Base-by-base conservation (phyloP, 2,329 filamentous ascomycete species). In the Colletotrichum tropicale region DNA sequence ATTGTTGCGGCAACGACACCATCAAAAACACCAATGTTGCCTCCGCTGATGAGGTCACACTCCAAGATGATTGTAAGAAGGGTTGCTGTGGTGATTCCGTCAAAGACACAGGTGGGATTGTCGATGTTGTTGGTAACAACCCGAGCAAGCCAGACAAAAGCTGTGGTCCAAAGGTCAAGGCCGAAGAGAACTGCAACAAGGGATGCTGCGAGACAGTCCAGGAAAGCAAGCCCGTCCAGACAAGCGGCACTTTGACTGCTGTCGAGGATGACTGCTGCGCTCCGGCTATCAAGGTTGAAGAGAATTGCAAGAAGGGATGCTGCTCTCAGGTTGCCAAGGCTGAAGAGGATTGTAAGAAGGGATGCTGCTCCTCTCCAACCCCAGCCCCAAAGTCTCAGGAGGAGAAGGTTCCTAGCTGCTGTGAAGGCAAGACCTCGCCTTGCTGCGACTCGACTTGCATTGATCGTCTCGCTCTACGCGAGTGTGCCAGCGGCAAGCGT, bases 381-480 rank as follows among this genome's bases (percentile, higher is more conserved):
- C 32, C 24, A 3, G 10, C 6, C 15, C 32, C 24, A 58, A 38
- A 8, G 10, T 9, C 12, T 21, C n/a, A 64, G 5, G 30, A 36
- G 1, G 64, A 72, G 5, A 56, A 67, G 15, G 52, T 43, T 10
- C 80, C 79, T 21, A 79, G 80, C 60, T 89, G 88, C 81, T 89
- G 88, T 78, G 81, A 84, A 52, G 85, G 81, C 18, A 87, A 86
- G 75, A 6, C 72, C 1, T 76, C 77, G 5, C 85, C 86, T 6
- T 88, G 87, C 79, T 88, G 87, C 74, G 84, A 87, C 73, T 75
- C 77, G 10, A 82, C 85, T 38, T 88, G 86, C 76, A 81, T 89
- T 66, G 84, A 87, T 61, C 85, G 86, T 26, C 76, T 89, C 8
- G 88, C 87, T 8, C 74, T 87, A 28, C 85, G 85, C 4, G 86